Evolutionary conservation across 352 stramenopile species (phyloP).

Genomic region (Phytophthora brassicae): DNA sequence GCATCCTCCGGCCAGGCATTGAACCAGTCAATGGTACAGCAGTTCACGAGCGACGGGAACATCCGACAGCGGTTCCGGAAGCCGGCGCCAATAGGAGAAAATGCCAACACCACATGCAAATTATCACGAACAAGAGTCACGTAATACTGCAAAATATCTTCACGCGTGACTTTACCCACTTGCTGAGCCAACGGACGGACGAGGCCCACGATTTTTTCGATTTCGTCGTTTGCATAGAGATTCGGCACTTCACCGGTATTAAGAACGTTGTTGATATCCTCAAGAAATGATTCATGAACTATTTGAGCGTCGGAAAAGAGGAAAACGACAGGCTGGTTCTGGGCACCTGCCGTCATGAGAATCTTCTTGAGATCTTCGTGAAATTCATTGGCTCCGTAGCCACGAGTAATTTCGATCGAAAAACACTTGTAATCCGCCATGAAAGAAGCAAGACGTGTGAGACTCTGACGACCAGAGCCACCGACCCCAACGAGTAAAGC

Average conservation of each 20-base stretch:
- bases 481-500: slow-evolving; percentile 92
- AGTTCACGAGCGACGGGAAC: slow-evolving; percentile 95
- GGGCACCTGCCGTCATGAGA: slow-evolving; percentile 84
- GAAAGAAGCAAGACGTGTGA: slow-evolving; percentile 90
- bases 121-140: slow-evolving; percentile 93
- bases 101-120: slow-evolving; percentile 93
- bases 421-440: slow-evolving; percentile 92
- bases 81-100: slow-evolving; percentile 90
- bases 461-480: slow-evolving; percentile 88
- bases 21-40: slow-evolving; percentile 96
- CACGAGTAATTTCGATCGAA: slow-evolving; percentile 93
- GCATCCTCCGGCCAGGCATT: slow-evolving; percentile 95
- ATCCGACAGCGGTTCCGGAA: slow-evolving; percentile 93
- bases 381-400: slow-evolving; percentile 90
- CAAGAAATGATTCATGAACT: slow-evolving; percentile 91
- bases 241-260: slow-evolving; percentile 94
- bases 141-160: slow-evolving; percentile 88
- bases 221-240: slow-evolving; percentile 90
- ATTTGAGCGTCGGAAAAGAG: slow-evolving; percentile 95
- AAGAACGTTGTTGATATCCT: slow-evolving; percentile 95
- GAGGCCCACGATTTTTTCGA: slow-evolving; percentile 89
- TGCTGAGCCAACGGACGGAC: slow-evolving; percentile 80
- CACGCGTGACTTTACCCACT: slow-evolving; percentile 79
- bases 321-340: slow-evolving; percentile 90
- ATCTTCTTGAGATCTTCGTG: slow-evolving; percentile 93